Base-by-base conservation (phyloP, 495 filamentous ascomycete species). In the Xylaria intraflava region DNA sequence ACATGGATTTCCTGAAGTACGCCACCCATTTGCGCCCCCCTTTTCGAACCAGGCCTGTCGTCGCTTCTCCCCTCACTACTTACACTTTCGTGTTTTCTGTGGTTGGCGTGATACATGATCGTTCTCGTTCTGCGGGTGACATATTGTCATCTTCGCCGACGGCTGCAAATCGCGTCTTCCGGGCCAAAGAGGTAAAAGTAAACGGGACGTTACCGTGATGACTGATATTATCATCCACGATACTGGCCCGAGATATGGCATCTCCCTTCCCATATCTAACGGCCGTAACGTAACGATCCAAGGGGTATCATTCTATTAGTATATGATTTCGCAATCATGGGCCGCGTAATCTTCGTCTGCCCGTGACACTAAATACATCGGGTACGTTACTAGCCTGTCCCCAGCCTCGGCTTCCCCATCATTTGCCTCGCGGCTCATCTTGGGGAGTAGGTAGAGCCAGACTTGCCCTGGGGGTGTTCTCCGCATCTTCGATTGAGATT, bases 1-100 rank as follows among this genome's bases (percentile, higher is more conserved):
- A 98, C 93, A 51, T 85, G 81, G 55, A 97, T 95, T 68, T 97
- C 89, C 70, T 90, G 86, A 48, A 97, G 67, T 55, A 96, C 62
- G 0, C 89, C 85, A 9, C 88, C 89, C 41, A 85, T 68, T 43
- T 77, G 79, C 22, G 78, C 74, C 10, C 31, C 31, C 57, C 71
- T 43, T 55, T 60, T 19, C 29, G 54, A 27, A 30, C 61, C 51
- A 44, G 48, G 2, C 36, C 46, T 41, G 38, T 45, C 41, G 46
- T 23, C 29, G 6, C 56, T n/a, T 23, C 31, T 44, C 29, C 49
- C 36, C 7, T 41, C 48, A 12, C 40, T 30, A 30, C 20, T 35
- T 24, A 33, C 17, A 7, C 12, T 19, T 9, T 39, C 55, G 36
- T 69, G 61, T 6, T 64, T 46, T n/a, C 62, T 43, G 26, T 57